phyloP scores from a whole-genome alignment of 176 grass and related monocot genomes.

The Oryza meyeriana region DNA sequence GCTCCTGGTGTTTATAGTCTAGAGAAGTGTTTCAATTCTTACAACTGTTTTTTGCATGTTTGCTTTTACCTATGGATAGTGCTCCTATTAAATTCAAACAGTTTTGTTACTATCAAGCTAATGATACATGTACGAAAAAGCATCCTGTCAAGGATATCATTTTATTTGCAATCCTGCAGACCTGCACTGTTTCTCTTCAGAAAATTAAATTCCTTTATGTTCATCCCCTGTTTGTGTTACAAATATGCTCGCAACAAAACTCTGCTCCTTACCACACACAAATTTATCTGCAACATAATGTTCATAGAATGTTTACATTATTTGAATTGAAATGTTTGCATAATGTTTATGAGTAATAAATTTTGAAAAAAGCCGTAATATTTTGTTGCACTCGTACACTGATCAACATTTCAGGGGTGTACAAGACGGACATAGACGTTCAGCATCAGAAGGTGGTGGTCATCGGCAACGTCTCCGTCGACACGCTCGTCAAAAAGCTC shows the following conservation, averaged over 20 bases:
- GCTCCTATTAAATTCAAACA: neutral
- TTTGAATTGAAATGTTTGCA: neutral
- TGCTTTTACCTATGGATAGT: neutral
- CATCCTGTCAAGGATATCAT: neutral
- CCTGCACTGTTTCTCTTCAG: neutral
- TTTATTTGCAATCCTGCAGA: neutral
- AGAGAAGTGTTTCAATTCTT: neutral
- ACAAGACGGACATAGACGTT: constrained; percentile 69
- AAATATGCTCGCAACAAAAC: neutral
- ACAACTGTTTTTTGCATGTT: neutral
- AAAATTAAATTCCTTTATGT: neutral
- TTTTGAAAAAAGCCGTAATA: neutral
- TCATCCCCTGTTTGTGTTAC: neutral
- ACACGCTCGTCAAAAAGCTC: constrained; percentile 87
- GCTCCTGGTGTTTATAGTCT: neutral
- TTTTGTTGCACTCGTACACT: neutral
- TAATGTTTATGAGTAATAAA: neutral
- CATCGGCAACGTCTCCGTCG: constrained; percentile 68
- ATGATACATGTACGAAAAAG: neutral
- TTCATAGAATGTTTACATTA: neutral
- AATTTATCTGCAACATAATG: neutral
- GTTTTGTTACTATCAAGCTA: neutral
- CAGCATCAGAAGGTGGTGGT: constrained; percentile 90
- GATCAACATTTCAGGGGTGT: constrained; percentile 54
- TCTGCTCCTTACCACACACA: neutral